phyloP scores from a whole-genome alignment of 148 eudicot species.

The Fallopia convolvulus region DNA sequence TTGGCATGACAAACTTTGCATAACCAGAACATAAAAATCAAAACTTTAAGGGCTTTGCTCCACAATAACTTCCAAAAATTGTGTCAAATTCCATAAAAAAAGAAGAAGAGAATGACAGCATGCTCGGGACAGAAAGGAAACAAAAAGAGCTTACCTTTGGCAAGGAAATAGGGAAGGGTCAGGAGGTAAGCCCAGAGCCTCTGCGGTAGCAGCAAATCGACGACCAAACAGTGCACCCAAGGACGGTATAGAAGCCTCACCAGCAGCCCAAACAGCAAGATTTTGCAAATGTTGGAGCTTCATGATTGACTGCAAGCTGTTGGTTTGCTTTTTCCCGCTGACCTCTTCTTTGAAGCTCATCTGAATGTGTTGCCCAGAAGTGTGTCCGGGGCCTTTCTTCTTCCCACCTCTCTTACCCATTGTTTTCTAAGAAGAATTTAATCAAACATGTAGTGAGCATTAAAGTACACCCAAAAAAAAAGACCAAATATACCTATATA shows the following conservation, averaged over 20 bases:
- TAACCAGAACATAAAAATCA: not conserved
- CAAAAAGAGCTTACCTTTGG: constrained; percentile 43
- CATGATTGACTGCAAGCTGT: constrained; percentile 40
- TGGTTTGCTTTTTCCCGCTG: constrained; percentile 43
- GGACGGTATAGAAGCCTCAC: constrained; percentile 31
- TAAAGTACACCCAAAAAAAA: not conserved
- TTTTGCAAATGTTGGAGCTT: constrained; percentile 63
- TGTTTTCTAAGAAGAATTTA: constrained; percentile 1
- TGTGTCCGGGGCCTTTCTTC: constrained; percentile 17
- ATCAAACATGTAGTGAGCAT: not conserved
- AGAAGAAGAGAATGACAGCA: not conserved
- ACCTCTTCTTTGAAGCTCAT: constrained; percentile 56
- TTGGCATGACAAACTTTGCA: not conserved
- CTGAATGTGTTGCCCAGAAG: constrained; percentile 21
- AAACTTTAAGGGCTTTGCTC: not conserved
- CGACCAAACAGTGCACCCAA: constrained; percentile 60
- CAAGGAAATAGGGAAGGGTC: constrained; percentile 55
- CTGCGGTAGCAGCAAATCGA: constrained; percentile 38
- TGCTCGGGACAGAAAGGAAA: too few relatives aligned
- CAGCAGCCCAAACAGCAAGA: constrained; percentile 50
- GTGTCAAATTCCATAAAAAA: not conserved
- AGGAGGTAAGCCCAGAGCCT: constrained; percentile 38
- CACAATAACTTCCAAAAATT: not conserved
- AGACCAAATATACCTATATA: not conserved
- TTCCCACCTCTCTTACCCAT: constrained; percentile 54